Conservation (phyloP, 352 stramenopile genomes). For the Phytopythium montanum region DNA sequence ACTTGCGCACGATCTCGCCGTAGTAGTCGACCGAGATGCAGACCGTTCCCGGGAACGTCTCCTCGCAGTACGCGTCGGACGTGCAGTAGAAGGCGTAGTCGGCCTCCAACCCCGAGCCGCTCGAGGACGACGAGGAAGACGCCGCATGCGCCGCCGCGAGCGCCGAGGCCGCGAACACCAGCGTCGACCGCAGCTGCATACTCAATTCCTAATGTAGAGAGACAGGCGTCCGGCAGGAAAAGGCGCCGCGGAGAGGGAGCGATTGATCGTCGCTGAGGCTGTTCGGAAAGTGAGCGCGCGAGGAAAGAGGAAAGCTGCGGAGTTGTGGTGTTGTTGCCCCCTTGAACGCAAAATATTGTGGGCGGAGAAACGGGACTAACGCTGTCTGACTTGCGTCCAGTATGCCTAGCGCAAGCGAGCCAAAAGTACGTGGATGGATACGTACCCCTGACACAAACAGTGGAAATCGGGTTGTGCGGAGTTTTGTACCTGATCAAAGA, state of each 20-base stretch:
- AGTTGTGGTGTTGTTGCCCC: too few species aligned
- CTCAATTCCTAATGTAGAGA: background rate
- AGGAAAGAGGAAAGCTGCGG: too few species aligned
- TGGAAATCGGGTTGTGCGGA: background rate
- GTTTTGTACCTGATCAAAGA: background rate
- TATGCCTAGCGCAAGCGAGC: too few species aligned
- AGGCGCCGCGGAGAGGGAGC: too few species aligned
- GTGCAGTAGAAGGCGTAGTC: constrained; percentile 51
- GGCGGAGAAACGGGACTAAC: too few species aligned
- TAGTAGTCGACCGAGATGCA: constrained; percentile 82
- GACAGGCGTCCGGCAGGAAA: background rate
- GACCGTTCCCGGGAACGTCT: constrained; percentile 58
- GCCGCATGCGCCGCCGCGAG: constrained; percentile 16
- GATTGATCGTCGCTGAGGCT: too few species aligned
- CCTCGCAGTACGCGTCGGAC: constrained; percentile 66
- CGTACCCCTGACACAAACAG: background rate
- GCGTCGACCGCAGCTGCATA: constrained; percentile 48
- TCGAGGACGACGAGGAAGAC: constrained; percentile 3
- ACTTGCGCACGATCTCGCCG: constrained; percentile 69
- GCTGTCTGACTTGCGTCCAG: background rate
- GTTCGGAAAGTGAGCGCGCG: too few species aligned
- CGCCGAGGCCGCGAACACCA: constrained; percentile 27
- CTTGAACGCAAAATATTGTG: too few species aligned
- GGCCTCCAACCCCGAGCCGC: constrained; percentile 20
- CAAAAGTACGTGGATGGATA: constrained; percentile 5